These are phyloP conservation scores for Calonectria hawksworthii DNA, from an alignment of 2,329 filamentous ascomycete species.

Conservation along the genomic window DNA sequence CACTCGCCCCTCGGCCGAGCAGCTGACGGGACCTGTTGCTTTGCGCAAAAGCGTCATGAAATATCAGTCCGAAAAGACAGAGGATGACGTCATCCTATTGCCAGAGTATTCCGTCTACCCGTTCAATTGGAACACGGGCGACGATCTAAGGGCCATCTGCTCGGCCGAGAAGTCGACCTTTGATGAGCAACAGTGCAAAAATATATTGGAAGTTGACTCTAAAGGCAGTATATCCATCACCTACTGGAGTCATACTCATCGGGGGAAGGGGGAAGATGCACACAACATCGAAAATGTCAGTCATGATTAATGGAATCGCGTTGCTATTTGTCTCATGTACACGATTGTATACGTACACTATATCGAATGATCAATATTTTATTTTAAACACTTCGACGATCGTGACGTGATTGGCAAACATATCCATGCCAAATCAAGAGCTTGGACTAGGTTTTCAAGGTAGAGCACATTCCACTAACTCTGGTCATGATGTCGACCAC, in stretches of 20 bases:
- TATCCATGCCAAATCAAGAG: background rate
- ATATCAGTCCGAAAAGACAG: constrained; percentile 5
- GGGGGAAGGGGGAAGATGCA: constrained; percentile 7
- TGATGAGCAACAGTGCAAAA: constrained; percentile 38
- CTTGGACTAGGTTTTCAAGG: background rate
- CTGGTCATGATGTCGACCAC: background rate
- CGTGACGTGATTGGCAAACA: background rate
- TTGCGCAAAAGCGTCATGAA: constrained; percentile 26
- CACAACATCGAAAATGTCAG: constrained; percentile 1
- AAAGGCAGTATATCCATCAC: constrained; percentile 44
- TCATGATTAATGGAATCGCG: constrained; percentile 7
- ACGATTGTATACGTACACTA: background rate
- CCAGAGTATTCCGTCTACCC: constrained; percentile 43
- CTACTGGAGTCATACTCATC: constrained; percentile 47
- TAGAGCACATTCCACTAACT: background rate
- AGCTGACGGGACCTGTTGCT: constrained; percentile 34
- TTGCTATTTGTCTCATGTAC: background rate
- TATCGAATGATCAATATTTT: background rate
- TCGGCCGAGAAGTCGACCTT: constrained; percentile 37
- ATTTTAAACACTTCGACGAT: background rate
- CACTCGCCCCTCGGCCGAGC: constrained; percentile 27
- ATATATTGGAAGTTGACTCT: constrained; percentile 30
- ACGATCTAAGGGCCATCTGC: constrained; percentile 31
- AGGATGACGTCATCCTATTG: constrained; percentile 39
- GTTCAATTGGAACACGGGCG: constrained; percentile 41